Percentiles rank a stretch among this genome's conserved stretches.
These are phyloP conservation scores for Ophiocordyceps robertsii DNA, from an alignment of 2,329 filamentous ascomycete genomes.

Conservation along the genomic window DNA sequence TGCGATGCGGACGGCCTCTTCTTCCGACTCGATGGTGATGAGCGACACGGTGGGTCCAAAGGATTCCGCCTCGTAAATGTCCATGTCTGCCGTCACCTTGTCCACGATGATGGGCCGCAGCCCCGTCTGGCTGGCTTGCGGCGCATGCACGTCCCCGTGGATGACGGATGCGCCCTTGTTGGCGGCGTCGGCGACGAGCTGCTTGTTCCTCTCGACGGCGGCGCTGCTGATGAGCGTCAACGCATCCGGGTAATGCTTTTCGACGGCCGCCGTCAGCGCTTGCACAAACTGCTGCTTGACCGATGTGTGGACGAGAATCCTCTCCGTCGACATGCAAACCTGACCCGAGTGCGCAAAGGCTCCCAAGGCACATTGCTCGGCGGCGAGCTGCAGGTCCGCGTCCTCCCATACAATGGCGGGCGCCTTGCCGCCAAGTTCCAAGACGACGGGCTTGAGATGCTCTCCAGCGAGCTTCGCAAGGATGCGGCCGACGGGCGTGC, in stretches of 20 bases:
- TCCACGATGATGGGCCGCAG: slow-evolving; percentile 56
- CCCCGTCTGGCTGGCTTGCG: slow-evolving; percentile 19
- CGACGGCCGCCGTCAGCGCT: slow-evolving; percentile 24
- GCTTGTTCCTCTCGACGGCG: slow-evolving; percentile 52
- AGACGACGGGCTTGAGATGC: slow-evolving; percentile 62
- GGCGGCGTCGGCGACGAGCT: slow-evolving; percentile 53
- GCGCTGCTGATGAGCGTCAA: slow-evolving; percentile 57
- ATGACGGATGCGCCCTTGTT: slow-evolving; percentile 48
- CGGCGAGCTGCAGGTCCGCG: slow-evolving; percentile 61
- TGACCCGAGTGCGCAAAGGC: slow-evolving; percentile 65
- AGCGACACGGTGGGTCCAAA: slow-evolving; percentile 66
- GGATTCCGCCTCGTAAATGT: slow-evolving; percentile 60
- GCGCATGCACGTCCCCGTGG: slow-evolving; percentile 20
- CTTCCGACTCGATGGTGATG: slow-evolving; percentile 51
- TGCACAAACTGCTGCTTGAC: slow-evolving; percentile 32
- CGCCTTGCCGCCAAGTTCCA: slow-evolving; percentile 77
- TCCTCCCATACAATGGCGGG: slow-evolving; percentile 68
- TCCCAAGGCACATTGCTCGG: slow-evolving; percentile 52
- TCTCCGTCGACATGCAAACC: slow-evolving; percentile 77
- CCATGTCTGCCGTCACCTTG: slow-evolving; percentile 50
- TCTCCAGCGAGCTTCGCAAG: slow-evolving; percentile 58
- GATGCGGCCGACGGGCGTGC: slow-evolving; percentile 58
- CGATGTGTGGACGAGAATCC: slow-evolving; percentile 45
- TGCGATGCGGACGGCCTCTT: slow-evolving; percentile 58
- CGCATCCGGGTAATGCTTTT: slow-evolving; percentile 36